phyloP scores from a whole-genome alignment of 1,284 basidiomycete genomes.

The Cryptococcus sp. region DNA sequence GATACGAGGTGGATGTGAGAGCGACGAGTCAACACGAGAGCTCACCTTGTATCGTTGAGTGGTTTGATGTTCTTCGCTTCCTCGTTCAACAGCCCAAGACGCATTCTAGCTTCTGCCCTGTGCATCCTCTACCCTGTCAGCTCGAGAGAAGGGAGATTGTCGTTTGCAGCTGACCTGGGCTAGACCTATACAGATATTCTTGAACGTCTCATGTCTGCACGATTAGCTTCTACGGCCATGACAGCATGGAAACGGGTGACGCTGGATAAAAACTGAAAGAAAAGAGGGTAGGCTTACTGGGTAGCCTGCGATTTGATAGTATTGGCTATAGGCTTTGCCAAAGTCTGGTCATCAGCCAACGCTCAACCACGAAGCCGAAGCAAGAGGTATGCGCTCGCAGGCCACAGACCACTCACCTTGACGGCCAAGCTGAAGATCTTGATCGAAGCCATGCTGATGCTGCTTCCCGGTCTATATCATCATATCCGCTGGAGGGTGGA shows the following conservation, averaged over 20 bases:
- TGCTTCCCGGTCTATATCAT: no score
- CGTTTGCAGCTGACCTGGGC: conserved; percentile 64
- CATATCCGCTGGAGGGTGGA: no score
- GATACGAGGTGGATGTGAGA: neutral
- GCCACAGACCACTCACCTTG: conserved; percentile 54
- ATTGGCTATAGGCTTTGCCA: conserved; percentile 76
- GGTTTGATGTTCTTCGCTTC: conserved; percentile 70
- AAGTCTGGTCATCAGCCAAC: conserved; percentile 62
- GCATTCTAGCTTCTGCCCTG: conserved; percentile 66
- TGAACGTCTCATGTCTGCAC: conserved; percentile 68
- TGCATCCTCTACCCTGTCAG: conserved; percentile 69
- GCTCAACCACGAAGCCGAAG: neutral
- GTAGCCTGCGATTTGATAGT: conserved; percentile 69
- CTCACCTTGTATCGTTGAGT: conserved; percentile 71
- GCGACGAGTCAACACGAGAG: no score
- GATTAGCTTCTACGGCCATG: no score
- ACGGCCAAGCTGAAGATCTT: conserved; percentile 64
- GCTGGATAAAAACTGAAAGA: no score
- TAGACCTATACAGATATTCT: conserved; percentile 65
- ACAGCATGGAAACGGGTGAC: no score
- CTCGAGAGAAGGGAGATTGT: no score
- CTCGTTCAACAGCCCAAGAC: conserved; percentile 74
- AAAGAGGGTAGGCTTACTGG: conserved; percentile 62
- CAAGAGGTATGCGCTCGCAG: neutral
- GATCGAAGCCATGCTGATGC: conserved; percentile 57